A percentile compares a stretch with the other conserved stretches of the same genome.
These are phyloP conservation scores for Hippophae rhamnoides DNA, from an alignment of 306 rosid species.

Conservation along the genomic window DNA sequence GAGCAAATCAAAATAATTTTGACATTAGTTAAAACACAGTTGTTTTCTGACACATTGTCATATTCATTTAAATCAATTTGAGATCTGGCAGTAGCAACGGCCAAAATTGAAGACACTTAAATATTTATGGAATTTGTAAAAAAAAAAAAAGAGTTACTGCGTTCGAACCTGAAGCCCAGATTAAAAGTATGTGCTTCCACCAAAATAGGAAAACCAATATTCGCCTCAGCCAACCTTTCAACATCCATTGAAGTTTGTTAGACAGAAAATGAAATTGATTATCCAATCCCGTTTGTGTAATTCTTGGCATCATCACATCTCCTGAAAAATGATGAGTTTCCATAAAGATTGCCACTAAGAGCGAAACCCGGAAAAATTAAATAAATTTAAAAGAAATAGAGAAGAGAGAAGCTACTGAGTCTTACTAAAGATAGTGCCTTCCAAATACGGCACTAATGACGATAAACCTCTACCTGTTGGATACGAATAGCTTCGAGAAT, in stretches of 20 bases:
- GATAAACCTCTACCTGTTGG: no score
- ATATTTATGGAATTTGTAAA: background rate
- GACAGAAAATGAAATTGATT: background rate
- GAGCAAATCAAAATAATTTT: no score
- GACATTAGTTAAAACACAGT: background rate
- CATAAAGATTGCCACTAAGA: no score
- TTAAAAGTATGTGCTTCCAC: background rate
- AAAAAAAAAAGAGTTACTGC: background rate
- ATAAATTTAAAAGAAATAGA: no score
- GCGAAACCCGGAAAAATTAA: no score
- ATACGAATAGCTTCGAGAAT: no score
- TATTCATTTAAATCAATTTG: background rate
- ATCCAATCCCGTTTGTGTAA: constrained; percentile 1
- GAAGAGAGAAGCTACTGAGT: no score
- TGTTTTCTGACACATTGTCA: background rate
- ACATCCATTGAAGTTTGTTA: background rate
- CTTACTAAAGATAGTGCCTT: no score
- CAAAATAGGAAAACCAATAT: constrained; percentile 1
- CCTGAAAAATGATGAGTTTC: background rate
- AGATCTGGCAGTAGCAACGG: background rate
- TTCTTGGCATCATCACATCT: constrained; percentile 5
- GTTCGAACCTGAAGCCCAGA: constrained; percentile 10
- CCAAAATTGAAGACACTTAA: background rate
- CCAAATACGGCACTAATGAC: no score
- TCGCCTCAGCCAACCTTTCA: constrained; percentile 5